Base-by-base conservation (phyloP, 257 asterid genomes). In the Lithospermum erythrorhizon region DNA sequence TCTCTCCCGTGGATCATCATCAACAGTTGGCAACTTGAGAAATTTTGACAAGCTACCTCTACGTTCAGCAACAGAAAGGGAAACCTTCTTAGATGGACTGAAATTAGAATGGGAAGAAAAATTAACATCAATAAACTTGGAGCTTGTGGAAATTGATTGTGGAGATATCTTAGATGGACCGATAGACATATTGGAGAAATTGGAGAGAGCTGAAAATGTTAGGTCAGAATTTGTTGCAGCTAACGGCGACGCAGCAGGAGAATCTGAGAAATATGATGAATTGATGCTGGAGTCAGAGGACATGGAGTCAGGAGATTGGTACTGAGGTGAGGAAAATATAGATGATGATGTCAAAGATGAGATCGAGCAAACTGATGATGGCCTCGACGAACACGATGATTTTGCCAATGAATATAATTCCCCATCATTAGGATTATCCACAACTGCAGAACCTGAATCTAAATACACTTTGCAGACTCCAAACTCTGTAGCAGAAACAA, bases 111-210 rank as follows among this genome's bases (percentile, higher is more conserved):
- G 61, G 5, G 78, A 73, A 52, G 67, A 67, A 68, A 79, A 76
- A 66, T 71, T 79, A 61, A 79, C 85, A 69, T 79, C 85, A 58
- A 79, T 79, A 54, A 70, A 79, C 64, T 68, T 79, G 25, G 82
- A 73, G 59, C 69, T 73, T 68, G 72, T 73, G 61, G 82, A 73
- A 63, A 76, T 72, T 11, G 80, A 76, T 61, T 71, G 78, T 4
- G 80, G 81, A 70, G 72, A 65, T 69, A 79, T 61, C 64, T 74
- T 79, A 57, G 80, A 68, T 21, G 82, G 66, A 49, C 61, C 67
- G 11, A 72, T 64, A 17, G 62, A 68, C 73, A 68, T 63, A 58
- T 56, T 66, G 35, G 78, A 68, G 37, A 71, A 61, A 24, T 70
- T 57, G 61, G 73, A 64, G 22, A 68, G 65, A 62, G 72, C 55